Conservation (phyloP, 129 eudicot genomes). For the Artemisia annua region DNA sequence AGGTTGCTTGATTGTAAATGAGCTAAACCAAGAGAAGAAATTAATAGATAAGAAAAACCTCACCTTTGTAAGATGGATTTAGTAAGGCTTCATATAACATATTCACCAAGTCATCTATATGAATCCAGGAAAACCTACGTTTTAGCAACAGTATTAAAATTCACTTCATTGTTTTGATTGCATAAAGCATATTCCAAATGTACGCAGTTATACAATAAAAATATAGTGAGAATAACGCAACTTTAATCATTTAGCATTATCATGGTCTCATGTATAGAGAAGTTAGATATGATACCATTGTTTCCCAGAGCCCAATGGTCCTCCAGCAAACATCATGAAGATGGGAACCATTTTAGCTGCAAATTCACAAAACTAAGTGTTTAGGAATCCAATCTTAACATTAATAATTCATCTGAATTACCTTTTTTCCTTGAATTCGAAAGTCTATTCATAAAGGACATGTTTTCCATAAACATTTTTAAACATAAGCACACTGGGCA, state of each 20-base stretch:
- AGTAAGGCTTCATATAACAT: conserved; percentile 76
- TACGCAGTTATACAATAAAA: not conserved
- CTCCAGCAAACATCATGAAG: conserved; percentile 98
- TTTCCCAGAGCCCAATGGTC: conserved; percentile 97
- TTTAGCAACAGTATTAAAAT: not conserved
- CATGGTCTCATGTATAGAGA: not conserved
- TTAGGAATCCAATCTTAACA: not conserved
- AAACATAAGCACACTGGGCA: not conserved
- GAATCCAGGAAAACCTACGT: conserved; percentile 98
- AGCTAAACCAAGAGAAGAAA: not conserved
- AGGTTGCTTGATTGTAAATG: not conserved
- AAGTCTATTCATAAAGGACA: not conserved
- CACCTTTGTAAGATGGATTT: conserved; percentile 90
- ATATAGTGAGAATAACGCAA: not conserved
- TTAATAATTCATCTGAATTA: not conserved
- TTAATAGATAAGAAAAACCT: conserved; percentile 8
- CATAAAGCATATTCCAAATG: not conserved
- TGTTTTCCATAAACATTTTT: not conserved
- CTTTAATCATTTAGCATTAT: not conserved
- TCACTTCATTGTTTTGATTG: not conserved
- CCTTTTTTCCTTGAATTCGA: not conserved
- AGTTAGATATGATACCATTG: conserved; percentile 63
- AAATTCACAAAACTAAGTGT: conserved; percentile 6
- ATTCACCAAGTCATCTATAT: conserved; percentile 88
- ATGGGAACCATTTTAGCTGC: conserved; percentile 98